Percentiles rank a stretch among this genome's conserved stretches.
These are phyloP conservation scores for Hygrophorus pudorinus DNA, from an alignment of 768 basidiomycete genomes.

Conservation along the genomic window DNA sequence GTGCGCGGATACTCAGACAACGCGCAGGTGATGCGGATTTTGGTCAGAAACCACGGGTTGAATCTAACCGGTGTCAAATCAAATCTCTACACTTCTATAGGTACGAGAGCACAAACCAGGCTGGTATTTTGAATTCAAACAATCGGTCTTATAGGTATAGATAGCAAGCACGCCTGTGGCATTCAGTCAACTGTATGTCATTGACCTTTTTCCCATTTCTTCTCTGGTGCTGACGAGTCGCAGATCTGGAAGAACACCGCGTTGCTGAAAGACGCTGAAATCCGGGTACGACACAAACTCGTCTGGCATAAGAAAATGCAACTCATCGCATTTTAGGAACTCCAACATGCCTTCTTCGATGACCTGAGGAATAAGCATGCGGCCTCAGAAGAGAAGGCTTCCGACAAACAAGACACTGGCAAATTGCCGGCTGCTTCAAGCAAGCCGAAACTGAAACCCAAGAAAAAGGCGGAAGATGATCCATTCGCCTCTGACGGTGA, in stretches of 20 bases:
- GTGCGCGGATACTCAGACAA: slow-evolving; percentile 4
- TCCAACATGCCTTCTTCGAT: slow-evolving; percentile 55
- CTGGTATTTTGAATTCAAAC: not conserved
- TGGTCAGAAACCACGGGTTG: slow-evolving; percentile 55
- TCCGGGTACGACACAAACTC: slow-evolving; percentile 34
- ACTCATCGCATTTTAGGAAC: slow-evolving; percentile 28
- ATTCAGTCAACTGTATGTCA: slow-evolving; percentile 54
- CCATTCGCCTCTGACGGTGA: slow-evolving; percentile 51
- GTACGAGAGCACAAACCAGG: slow-evolving; percentile 19
- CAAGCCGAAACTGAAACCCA: slow-evolving; percentile 34
- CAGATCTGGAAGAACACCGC: slow-evolving; percentile 63
- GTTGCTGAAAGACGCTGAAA: slow-evolving; percentile 49
- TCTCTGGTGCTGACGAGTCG: not conserved
- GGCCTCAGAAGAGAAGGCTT: slow-evolving; percentile 1
- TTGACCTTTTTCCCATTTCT: not conserved
- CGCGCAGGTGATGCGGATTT: slow-evolving; percentile 54
- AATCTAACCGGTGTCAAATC: slow-evolving; percentile 64
- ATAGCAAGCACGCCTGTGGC: slow-evolving; percentile 70
- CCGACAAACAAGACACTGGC: slow-evolving; percentile 1
- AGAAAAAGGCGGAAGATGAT: slow-evolving; percentile 40
- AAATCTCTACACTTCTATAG: slow-evolving; percentile 55
- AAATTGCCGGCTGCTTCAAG: slow-evolving; percentile 1
- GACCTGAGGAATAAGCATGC: slow-evolving; percentile 22
- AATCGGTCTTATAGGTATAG: slow-evolving; percentile 35
- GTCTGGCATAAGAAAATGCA: not conserved